Evolutionary conservation across 2,329 filamentous ascomycete genomes (phyloP).

Genomic region (Berkeleyomyces basicola): DNA sequence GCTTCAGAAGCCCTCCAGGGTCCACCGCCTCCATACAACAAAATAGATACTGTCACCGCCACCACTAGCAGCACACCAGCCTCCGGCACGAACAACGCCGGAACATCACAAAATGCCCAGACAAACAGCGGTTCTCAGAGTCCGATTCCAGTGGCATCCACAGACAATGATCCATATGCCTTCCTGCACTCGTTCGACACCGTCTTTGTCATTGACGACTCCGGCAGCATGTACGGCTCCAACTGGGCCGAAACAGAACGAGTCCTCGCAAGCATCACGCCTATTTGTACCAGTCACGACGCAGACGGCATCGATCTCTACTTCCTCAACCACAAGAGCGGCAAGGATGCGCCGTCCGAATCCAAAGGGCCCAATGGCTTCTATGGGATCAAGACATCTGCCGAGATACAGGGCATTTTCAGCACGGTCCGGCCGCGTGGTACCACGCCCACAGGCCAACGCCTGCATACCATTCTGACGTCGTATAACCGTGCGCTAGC

Average conservation of each 20-base stretch:
- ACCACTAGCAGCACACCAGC: conserved; percentile 1
- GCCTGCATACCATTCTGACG: conserved; percentile 53
- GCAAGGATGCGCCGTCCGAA: not conserved
- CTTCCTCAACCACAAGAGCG: conserved; percentile 56
- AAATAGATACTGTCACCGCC: not conserved
- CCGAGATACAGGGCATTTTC: conserved; percentile 53
- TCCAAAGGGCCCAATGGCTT: conserved; percentile 36
- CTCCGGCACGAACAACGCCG: conserved; percentile 15
- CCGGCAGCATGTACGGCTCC: conserved; percentile 64
- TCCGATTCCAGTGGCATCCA: conserved; percentile 15
- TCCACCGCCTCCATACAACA: not conserved
- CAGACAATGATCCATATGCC: conserved; percentile 49
- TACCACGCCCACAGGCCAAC: conserved; percentile 57
- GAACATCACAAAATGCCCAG: conserved; percentile 3
- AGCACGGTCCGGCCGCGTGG: conserved; percentile 43
- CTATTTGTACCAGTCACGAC: conserved; percentile 67
- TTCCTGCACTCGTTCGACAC: conserved; percentile 75
- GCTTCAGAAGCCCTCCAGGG: not conserved
- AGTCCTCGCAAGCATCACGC: conserved; percentile 57
- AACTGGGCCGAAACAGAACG: conserved; percentile 59
- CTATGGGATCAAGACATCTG: conserved; percentile 42
- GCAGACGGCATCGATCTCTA: conserved; percentile 76
- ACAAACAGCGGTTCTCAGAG: conserved; percentile 13
- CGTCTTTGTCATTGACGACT: conserved; percentile 81
- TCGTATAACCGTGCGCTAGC: conserved; percentile 37